Percentiles rank a stretch among this genome's conserved stretches.
These are phyloP conservation scores for Waltergamsia citrina DNA, from an alignment of 2,329 filamentous ascomycete genomes.

Conservation along the genomic window DNA sequence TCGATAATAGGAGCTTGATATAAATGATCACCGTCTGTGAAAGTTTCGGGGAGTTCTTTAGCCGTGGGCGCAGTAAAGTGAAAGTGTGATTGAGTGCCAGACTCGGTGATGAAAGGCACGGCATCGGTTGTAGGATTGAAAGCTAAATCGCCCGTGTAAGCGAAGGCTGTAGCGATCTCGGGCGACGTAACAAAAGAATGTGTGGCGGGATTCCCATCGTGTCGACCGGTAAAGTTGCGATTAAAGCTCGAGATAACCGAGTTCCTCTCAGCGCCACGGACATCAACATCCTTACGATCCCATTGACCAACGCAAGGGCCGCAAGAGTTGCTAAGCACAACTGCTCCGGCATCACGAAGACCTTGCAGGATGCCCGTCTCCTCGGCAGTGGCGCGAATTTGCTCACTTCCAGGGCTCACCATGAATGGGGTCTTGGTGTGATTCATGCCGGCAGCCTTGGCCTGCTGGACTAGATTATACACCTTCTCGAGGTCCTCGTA, in stretches of 20 bases:
- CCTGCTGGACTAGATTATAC: conserved; percentile 16
- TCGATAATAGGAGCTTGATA: conserved; percentile 13
- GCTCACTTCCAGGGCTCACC: conserved; percentile 21
- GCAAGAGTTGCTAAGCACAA: conserved; percentile 20
- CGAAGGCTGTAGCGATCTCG: conserved; percentile 32
- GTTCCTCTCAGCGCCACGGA: conserved; percentile 12
- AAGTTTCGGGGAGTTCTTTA: conserved; percentile 14
- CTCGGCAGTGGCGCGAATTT: conserved; percentile 20
- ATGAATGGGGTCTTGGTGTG: conserved; percentile 18
- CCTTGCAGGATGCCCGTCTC: conserved; percentile 15
- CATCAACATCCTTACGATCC: conserved; percentile 15
- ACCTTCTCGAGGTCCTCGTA: conserved; percentile 23
- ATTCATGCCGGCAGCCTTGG: conserved; percentile 15
- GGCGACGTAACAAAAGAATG: conserved; percentile 38
- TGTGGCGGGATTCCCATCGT: conserved; percentile 29
- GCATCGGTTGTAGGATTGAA: conserved; percentile 19
- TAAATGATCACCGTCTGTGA: conserved; percentile 12
- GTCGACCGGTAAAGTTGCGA: conserved; percentile 24
- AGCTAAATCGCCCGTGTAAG: conserved; percentile 24
- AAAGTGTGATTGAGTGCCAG: conserved; percentile 8
- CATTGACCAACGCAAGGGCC: conserved; percentile 24
- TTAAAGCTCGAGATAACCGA: conserved; percentile 24
- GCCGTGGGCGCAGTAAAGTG: conserved; percentile 15
- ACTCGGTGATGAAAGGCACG: conserved; percentile 6
- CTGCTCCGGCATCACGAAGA: conserved; percentile 17